Evolutionary conservation across 176 grass and related monocot species (phyloP).

Genomic region (Bothriochloa decipiens): DNA sequence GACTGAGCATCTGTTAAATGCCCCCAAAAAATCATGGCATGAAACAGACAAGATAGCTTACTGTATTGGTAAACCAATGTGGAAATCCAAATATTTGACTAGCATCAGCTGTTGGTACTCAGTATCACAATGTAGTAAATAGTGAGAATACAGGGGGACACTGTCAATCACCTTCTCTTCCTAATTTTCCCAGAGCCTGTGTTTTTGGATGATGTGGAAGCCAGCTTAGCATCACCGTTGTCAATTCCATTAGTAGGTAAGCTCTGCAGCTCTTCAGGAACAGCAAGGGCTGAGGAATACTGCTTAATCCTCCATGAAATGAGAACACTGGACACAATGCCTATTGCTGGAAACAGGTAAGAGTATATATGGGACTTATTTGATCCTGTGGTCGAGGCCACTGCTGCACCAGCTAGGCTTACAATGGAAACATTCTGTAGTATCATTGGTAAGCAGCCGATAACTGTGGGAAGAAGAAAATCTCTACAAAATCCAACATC

Average conservation of each 20-base stretch:
- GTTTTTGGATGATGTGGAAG: not conserved
- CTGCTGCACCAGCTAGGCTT: constrained; percentile 84
- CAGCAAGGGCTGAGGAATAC: constrained; percentile 74
- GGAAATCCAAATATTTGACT: constrained; percentile 7
- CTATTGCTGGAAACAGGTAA: constrained; percentile 80
- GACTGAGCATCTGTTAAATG: constrained; percentile 24
- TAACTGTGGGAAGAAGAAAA: constrained; percentile 91
- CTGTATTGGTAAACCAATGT: not conserved
- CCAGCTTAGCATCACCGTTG: constrained; percentile 31
- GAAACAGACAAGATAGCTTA: constrained; percentile 35
- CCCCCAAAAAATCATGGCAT: constrained; percentile 43
- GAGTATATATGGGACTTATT: constrained; percentile 73
- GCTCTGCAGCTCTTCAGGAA: constrained; percentile 51
- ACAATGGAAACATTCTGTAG: constrained; percentile 94
- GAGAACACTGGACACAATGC: constrained; percentile 79
- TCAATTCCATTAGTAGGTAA: constrained; percentile 23
- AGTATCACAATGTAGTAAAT: not conserved
- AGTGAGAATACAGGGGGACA: not conserved
- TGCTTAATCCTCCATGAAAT: constrained; percentile 94
- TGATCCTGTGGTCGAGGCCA: constrained; percentile 66
- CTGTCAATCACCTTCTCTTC: constrained; percentile 39
- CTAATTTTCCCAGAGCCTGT: constrained; percentile 35
- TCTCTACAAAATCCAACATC: constrained; percentile 80
- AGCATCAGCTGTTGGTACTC: constrained; percentile 2
- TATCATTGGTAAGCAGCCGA: constrained; percentile 96